phyloP scores from a whole-genome alignment of 768 basidiomycete species.

The Russula ochroleuca region DNA sequence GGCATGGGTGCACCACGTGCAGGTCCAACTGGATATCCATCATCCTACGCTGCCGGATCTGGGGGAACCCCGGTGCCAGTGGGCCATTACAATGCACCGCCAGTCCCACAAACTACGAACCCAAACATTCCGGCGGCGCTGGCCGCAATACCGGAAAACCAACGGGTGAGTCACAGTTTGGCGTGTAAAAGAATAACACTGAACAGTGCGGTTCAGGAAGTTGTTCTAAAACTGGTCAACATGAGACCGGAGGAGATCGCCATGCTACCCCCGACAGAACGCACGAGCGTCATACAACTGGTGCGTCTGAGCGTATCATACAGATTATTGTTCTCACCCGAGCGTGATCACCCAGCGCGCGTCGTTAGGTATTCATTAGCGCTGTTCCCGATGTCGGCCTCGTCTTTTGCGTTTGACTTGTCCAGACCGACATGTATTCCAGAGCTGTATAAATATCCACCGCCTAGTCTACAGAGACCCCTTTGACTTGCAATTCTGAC shows the following conservation, averaged over 20 bases:
- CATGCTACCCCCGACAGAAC: constrained; percentile 64
- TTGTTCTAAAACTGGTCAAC: constrained; percentile 72
- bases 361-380: constrained; percentile 23
- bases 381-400: background rate
- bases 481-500: constrained; percentile 25
- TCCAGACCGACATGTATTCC: constrained; percentile 17
- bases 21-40: constrained; percentile 19
- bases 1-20: constrained; percentile 7
- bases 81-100: constrained; percentile 12
- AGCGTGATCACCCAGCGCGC: constrained; percentile 18
- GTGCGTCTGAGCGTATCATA: constrained; percentile 42
- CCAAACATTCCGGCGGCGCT: constrained; percentile 47
- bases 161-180: constrained; percentile 45
- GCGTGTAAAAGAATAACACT: constrained; percentile 11
- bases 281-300: constrained; percentile 75
- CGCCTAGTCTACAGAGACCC: constrained; percentile 26
- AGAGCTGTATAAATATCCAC: constrained; percentile 20
- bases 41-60: constrained; percentile 9
- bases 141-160: constrained; percentile 60
- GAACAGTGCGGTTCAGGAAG: constrained; percentile 42
- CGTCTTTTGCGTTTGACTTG: constrained; percentile 3
- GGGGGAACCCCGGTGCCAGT: background rate
- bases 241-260: constrained; percentile 87
- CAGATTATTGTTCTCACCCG: constrained; percentile 2
- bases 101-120: constrained; percentile 21